These are phyloP conservation scores for Pseudogymnoascus sp. DNA, from an alignment of 2,329 filamentous ascomycete species.

Conservation along the genomic window DNA sequence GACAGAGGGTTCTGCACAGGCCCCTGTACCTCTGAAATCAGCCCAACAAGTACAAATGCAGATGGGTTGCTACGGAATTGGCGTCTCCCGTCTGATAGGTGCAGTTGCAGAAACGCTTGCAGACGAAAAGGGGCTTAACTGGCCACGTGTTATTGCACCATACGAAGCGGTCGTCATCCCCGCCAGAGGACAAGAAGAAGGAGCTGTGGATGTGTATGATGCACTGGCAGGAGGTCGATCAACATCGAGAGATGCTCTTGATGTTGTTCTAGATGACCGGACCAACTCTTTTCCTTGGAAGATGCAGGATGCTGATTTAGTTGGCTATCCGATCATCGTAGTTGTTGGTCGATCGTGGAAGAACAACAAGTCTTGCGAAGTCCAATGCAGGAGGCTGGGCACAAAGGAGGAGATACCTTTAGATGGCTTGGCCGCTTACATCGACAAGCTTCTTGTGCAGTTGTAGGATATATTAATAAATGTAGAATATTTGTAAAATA, in stretches of 20 bases:
- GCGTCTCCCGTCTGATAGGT: constrained; percentile 81
- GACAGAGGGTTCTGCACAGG: not conserved
- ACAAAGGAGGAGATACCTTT: constrained; percentile 20
- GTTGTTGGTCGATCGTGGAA: constrained; percentile 68
- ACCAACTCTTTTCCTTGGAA: constrained; percentile 69
- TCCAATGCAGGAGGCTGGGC: constrained; percentile 27
- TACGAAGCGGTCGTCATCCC: constrained; percentile 67
- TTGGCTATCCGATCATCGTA: constrained; percentile 79
- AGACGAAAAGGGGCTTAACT: constrained; percentile 70
- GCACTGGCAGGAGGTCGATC: constrained; percentile 32
- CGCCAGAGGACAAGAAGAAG: constrained; percentile 37
- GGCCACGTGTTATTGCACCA: constrained; percentile 80
- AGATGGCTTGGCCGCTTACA: constrained; percentile 14
- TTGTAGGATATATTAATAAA: constrained; percentile 8
- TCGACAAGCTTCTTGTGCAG: constrained; percentile 9
- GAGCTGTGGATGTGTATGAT: constrained; percentile 58
- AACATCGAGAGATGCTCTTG: constrained; percentile 33
- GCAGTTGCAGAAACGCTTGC: constrained; percentile 71
- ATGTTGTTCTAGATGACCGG: constrained; percentile 70
- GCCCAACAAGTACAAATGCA: constrained; percentile 52
- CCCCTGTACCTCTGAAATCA: not conserved
- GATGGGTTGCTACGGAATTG: constrained; percentile 97
- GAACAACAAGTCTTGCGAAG: constrained; percentile 22
- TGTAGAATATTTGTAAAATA: not conserved
- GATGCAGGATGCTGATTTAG: constrained; percentile 77